Base-by-base conservation (phyloP, 1,284 basidiomycete genomes). In the Stygiomarasmius scandens region DNA sequence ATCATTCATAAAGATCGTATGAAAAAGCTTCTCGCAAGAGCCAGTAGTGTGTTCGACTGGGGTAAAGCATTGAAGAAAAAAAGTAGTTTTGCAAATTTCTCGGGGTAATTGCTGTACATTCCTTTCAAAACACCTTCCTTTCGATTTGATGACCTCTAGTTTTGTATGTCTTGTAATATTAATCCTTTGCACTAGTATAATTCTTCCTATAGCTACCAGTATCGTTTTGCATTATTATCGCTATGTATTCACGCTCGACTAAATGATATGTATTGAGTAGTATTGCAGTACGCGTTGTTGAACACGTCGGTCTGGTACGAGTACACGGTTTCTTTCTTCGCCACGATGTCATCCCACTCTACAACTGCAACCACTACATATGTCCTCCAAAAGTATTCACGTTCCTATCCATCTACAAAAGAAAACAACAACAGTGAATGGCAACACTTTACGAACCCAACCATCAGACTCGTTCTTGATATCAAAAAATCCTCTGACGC, bases 371-470 rank as follows among this genome's bases (percentile, higher is more conserved):
- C 83, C 2, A 76, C 78, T 0, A 81, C 78, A 6, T 87, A 84
- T 64, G 60, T 70, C 12, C 74, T 90, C 27, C 66, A 72, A 56
- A 91, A 90, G 66, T 91, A 90, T 65, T 90, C 89, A 47, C 77
- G 84, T 49, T 84, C 83, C 14, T 84, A 87, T 63, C 77, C 82
- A 3, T 62, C 60, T 51, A 53, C 63, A 24, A 54, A 59, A 51
- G 56, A 65, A 46, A 51, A 60, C 45, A 65, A 63, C 11, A 70
- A 72, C 48, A 64, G 75, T 12, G 87, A 89, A 67, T 92, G 89
- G 89, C 87, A 90, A 64, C 90, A 92, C 66, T 91, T 86, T 64
- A 80, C 80, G 27, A 89, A 90, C 62, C 89, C 89, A 0, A 69
- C 78, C 48, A 81, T 92, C 58, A 80, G 74, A 38, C 78, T 90